These are phyloP conservation scores for Linnemannia elongata DNA, from an alignment of 192 early-diverging fungal genomes.

Conservation along the genomic window DNA sequence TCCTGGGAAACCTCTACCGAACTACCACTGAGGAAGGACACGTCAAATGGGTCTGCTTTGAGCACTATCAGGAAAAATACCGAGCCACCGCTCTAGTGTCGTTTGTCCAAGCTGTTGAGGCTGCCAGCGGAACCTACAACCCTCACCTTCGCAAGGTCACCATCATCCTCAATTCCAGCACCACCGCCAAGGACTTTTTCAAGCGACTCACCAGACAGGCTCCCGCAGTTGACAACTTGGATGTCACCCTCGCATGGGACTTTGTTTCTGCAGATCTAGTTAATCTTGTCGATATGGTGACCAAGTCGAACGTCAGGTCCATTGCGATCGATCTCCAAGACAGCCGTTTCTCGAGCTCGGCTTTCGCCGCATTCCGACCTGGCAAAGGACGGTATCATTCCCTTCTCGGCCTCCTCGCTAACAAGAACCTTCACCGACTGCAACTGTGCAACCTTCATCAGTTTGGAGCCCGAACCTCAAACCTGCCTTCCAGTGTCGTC, in stretches of 20 bases:
- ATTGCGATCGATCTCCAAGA: too few relatives aligned
- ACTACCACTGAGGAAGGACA: slow-evolving; percentile 19
- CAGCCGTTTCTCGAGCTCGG: too few relatives aligned
- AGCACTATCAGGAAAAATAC: slow-evolving; percentile 21
- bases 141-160: slow-evolving; percentile 11
- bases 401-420: too few relatives aligned
- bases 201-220: background rate
- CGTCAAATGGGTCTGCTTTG: slow-evolving; percentile 48
- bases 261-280: slow-evolving; percentile 8
- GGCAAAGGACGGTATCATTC: too few relatives aligned
- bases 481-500: too few relatives aligned
- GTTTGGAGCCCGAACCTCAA: too few relatives aligned
- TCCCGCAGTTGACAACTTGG: slow-evolving; percentile 3
- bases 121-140: background rate
- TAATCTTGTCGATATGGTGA: background rate
- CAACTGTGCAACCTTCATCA: too few relatives aligned
- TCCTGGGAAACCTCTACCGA: slow-evolving; percentile 33
- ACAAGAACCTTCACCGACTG: too few relatives aligned
- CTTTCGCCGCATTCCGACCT: too few relatives aligned
- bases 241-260: background rate
- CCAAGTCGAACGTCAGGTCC: slow-evolving; percentile 3
- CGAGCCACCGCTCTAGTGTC: background rate
- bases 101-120: slow-evolving; percentile 10
- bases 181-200: slow-evolving; percentile 8
- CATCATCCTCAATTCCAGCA: background rate